Conservation (phyloP, 2,329 filamentous ascomycete genomes). For the Gliomastix tumulicola region DNA sequence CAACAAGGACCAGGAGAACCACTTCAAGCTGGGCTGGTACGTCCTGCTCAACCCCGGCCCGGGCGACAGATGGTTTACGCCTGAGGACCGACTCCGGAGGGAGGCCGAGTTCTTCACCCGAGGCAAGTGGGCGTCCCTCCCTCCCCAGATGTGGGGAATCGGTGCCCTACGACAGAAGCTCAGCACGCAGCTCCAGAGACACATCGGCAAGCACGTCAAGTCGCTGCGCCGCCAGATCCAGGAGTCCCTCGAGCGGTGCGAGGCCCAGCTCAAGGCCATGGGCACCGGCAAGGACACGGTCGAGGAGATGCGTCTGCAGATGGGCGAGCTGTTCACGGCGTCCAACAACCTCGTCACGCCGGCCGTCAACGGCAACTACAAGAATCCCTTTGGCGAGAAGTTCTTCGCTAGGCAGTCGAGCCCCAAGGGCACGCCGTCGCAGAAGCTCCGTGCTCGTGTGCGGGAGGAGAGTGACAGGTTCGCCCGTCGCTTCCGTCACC, state of each 20-base stretch:
- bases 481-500: constrained; percentile 37
- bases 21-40: constrained; percentile 45
- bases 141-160: constrained; percentile 39
- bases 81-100: constrained; percentile 29
- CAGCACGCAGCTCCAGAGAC: constrained; percentile 40
- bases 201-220: constrained; percentile 45
- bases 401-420: constrained; percentile 43
- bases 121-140: constrained; percentile 40
- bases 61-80: constrained; percentile 34
- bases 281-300: constrained; percentile 43
- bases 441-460: constrained; percentile 42
- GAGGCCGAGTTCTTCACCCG: constrained; percentile 42
- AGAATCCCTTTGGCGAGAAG: constrained; percentile 43
- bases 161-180: constrained; percentile 38
- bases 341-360: constrained; percentile 48
- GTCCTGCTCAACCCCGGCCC: constrained; percentile 42
- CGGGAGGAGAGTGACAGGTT: constrained; percentile 46
- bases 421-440: constrained; percentile 41
- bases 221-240: constrained; percentile 43
- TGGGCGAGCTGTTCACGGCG: constrained; percentile 43
- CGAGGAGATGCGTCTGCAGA: constrained; percentile 46
- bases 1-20: constrained; percentile 41
- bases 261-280: constrained; percentile 40
- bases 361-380: constrained; percentile 47
- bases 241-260: constrained; percentile 39